phyloP scores from a whole-genome alignment of 331 rosid species.

The Acacia pycnantha region DNA sequence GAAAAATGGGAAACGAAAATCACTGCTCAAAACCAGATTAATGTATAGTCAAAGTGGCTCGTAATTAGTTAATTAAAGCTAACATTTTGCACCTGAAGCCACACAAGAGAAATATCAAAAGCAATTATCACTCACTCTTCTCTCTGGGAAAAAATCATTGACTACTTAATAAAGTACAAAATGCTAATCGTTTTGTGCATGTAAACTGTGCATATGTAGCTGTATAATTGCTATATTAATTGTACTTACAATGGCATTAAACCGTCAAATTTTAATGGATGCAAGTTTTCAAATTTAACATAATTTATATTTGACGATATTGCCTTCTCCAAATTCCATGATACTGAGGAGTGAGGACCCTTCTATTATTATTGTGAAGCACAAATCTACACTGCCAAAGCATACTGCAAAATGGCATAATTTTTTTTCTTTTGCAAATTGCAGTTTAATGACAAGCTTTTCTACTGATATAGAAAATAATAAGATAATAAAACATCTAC shows the following conservation, averaged over 20 bases:
- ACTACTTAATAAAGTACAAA: neutral
- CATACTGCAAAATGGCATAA: too few species aligned
- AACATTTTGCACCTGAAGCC: slow-evolving; percentile 74
- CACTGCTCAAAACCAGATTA: too few species aligned
- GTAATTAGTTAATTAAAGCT: too few species aligned
- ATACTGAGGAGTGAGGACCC: neutral
- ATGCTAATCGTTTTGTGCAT: neutral
- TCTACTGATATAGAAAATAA: too few species aligned
- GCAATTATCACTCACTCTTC: neutral
- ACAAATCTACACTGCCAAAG: neutral
- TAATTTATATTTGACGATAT: neutral
- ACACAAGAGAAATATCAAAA: slow-evolving; percentile 27
- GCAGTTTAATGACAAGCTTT: too few species aligned
- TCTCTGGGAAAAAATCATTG: neutral
- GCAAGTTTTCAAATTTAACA: neutral
- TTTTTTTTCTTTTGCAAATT: too few species aligned
- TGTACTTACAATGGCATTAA: neutral
- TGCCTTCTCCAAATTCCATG: neutral
- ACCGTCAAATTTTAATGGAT: neutral
- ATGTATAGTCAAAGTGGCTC: too few species aligned
- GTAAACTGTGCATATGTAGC: neutral
- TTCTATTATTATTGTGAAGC: neutral
- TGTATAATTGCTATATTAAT: neutral
- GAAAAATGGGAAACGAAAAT: too few species aligned
- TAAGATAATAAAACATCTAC: too few species aligned